A percentile compares a stretch with the other conserved stretches of the same genome.
These are phyloP conservation scores for Silene noctiflora DNA, from an alignment of 179 eudicot species.

Conservation along the genomic window DNA sequence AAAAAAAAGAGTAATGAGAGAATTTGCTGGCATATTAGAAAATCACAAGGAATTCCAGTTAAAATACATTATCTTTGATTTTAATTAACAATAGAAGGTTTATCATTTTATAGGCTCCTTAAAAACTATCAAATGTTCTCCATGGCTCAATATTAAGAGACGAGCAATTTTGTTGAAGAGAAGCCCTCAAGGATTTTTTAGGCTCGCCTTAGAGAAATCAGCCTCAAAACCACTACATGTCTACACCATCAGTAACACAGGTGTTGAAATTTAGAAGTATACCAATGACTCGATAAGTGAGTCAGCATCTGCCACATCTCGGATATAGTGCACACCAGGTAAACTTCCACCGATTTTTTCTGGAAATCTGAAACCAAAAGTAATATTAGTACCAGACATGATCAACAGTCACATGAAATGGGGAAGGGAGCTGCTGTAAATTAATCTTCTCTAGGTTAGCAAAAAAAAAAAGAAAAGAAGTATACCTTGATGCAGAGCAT, in stretches of 20 bases:
- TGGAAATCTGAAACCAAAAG: constrained; percentile 60
- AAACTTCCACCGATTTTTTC: constrained; percentile 92
- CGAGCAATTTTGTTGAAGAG: neutral
- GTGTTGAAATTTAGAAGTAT: constrained; percentile 13
- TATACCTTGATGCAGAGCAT: constrained; percentile 83
- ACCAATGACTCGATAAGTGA: constrained; percentile 83
- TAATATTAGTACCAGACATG: neutral
- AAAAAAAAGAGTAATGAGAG: neutral
- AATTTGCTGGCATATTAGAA: neutral
- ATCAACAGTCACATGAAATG: neutral
- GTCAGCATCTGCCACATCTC: constrained; percentile 97
- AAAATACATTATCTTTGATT: neutral
- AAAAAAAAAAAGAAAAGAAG: neutral
- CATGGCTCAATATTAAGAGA: neutral
- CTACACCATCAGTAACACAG: neutral
- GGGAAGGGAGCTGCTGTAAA: neutral
- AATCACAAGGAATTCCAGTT: neutral
- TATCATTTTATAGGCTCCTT: neutral
- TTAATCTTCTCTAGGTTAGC: neutral
- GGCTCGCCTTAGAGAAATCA: neutral
- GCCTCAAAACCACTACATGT: neutral
- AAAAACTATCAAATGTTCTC: neutral
- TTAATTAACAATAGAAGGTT: neutral
- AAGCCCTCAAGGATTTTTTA: neutral
- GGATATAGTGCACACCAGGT: constrained; percentile 90